These are phyloP conservation scores for Brassica cretica DNA, from an alignment of 345 rosid species.

Conservation along the genomic window DNA sequence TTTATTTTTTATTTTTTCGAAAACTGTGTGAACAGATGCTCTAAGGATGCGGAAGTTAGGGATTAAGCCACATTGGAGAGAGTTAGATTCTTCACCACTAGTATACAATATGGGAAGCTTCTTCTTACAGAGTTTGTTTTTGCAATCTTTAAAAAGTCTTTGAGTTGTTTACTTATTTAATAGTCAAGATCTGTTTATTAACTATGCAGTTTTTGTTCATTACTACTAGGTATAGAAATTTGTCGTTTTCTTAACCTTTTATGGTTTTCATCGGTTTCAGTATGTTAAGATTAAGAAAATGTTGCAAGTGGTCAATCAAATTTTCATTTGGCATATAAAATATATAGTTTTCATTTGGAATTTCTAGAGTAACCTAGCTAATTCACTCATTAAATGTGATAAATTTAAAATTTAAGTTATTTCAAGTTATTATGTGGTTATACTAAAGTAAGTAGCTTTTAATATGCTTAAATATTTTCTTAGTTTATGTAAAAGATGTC, in stretches of 20 bases:
- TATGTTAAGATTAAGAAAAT: background rate
- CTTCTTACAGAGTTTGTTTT: slow-evolving; percentile 25
- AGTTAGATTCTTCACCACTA: slow-evolving; percentile 33
- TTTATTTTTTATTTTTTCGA: no score
- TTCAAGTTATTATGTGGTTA: background rate
- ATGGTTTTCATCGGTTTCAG: background rate
- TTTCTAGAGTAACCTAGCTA: background rate
- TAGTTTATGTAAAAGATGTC: background rate
- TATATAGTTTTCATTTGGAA: background rate
- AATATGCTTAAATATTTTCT: background rate
- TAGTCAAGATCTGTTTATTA: slow-evolving; percentile 1
- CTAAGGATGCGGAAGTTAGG: background rate
- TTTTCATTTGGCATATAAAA: background rate
- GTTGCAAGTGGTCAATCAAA: background rate
- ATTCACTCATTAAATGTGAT: background rate
- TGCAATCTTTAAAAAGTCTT: slow-evolving; percentile 4
- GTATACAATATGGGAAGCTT: slow-evolving; percentile 8
- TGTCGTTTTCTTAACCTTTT: background rate
- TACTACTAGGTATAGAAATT: slow-evolving; percentile 4
- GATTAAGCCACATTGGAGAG: background rate
- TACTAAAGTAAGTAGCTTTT: no score
- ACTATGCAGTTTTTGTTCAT: background rate
- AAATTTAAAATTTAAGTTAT: background rate
- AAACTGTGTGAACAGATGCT: no score
- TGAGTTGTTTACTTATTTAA: slow-evolving; percentile 9